Evolutionary conservation across 805 yeast genomes (phyloP), one percentile per base, ranked within the genome.

Genomic region (Lachancea thermotolerans): DNA sequence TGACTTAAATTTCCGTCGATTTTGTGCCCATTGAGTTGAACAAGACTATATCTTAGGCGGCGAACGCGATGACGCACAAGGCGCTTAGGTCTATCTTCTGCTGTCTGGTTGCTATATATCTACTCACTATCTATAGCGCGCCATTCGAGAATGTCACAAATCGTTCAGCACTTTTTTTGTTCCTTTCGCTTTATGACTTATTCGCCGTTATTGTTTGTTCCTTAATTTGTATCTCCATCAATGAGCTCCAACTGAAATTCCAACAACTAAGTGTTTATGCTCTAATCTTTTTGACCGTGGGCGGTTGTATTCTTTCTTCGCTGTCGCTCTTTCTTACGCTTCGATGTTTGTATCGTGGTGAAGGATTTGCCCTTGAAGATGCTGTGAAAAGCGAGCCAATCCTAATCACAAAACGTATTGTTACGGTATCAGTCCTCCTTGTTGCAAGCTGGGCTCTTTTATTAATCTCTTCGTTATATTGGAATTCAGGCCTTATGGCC

Each of bases 141-240:
- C 44, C 41, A 15, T 45, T 35, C 39, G 42, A 35, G 28, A 45
- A 40, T 31, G 39, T 29, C 31, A 29, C 42, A 39, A 41, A 41
- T n/a, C 28, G 44, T 14, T 28, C 39, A 9, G 10, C 43, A 4
- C 12, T 40, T 10, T 41, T 41, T 34, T 28, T 41, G n/a, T 35
- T 14, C 15, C 39, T 34, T n/a, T 41, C 39, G n/a, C 35, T 41
- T 7, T 34, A 35, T 18, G 39, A 41, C 16, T 16, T 41, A 5
- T 35, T 41, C 15, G 29, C 39, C 17, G 12, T 35, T 15, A n/a
- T 35, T 28, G 10, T 32, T 9, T 41, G 39, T 18, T 27, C 35
- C n/a, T 14, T 25, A 5, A 5, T 40, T 8, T 40, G 33, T 37
- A 33, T 40, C 3, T 39, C 28, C 3, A 31, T 39, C 18, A 11